phyloP scores from a whole-genome alignment of 2,329 filamentous ascomycete genomes.

The Diaporthe capsici region DNA sequence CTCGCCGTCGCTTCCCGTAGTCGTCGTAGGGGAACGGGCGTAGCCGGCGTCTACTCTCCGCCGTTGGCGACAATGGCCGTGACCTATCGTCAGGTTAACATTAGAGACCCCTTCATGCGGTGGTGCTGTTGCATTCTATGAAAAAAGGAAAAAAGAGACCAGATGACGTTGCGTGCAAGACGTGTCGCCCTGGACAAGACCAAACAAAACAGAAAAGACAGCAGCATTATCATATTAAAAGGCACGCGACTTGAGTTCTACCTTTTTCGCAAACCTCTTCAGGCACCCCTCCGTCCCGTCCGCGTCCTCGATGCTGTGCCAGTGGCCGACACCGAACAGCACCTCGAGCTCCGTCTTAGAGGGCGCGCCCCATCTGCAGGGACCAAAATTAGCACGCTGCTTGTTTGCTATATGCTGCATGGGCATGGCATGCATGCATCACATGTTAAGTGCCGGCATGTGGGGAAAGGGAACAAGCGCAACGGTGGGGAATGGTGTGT shows the following conservation, averaged over 20 bases:
- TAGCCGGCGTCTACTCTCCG: neutral
- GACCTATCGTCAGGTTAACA: conserved; percentile 39
- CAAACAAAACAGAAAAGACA: neutral
- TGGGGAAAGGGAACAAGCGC: conserved; percentile 16
- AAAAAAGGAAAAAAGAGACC: neutral
- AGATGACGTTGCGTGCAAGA: no score
- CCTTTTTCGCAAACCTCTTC: conserved; percentile 42
- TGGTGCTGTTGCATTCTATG: conserved; percentile 14
- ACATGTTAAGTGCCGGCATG: conserved; percentile 22
- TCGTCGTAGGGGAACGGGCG: neutral
- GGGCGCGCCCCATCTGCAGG: conserved; percentile 40
- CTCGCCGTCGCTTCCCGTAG: neutral
- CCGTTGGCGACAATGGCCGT: conserved; percentile 24
- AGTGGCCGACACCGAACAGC: conserved; percentile 42
- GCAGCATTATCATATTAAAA: conserved; percentile 26
- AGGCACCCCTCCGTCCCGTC: conserved; percentile 40
- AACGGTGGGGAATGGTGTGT: conserved; percentile 12
- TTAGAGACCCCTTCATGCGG: neutral
- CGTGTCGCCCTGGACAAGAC: neutral
- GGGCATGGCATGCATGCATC: conserved; percentile 16
- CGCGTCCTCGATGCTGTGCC: conserved; percentile 42
- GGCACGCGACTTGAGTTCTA: conserved; percentile 38
- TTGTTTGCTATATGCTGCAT: neutral
- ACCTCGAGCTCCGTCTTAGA: conserved; percentile 42
- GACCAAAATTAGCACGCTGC: conserved; percentile 15